phyloP scores from a whole-genome alignment of 108 stramenopile genomes.

The Cyclostephanos tholiformis region DNA sequence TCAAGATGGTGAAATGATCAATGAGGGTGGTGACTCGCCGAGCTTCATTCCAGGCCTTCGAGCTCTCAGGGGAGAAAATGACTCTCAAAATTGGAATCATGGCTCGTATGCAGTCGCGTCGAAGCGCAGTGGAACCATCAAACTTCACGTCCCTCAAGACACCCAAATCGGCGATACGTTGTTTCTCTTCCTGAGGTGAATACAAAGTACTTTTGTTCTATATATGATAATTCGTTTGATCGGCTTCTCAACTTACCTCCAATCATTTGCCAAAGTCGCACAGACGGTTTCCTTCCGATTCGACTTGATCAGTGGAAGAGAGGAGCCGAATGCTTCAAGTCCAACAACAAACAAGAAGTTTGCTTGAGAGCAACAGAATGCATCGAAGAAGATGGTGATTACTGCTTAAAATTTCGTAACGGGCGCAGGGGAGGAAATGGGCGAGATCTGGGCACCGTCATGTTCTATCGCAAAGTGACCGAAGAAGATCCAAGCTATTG shows the following conservation, averaged over 20 bases:
- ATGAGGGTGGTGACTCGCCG: constrained; percentile 6
- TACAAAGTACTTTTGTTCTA: neutral
- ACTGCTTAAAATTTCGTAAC: constrained; percentile 27
- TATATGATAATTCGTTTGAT: too few species aligned
- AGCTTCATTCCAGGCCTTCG: constrained; percentile 2
- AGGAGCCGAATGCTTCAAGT: constrained; percentile 52
- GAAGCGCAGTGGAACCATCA: constrained; percentile 21
- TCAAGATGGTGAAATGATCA: constrained; percentile 7
- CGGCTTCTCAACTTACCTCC: neutral
- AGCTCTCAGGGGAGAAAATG: neutral
- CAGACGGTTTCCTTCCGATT: constrained; percentile 41
- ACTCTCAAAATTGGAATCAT: constrained; percentile 29
- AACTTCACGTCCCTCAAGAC: constrained; percentile 25
- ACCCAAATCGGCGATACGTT: constrained; percentile 45
- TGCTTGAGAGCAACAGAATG: constrained; percentile 44
- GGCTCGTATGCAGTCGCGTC: constrained; percentile 42
- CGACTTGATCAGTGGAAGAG: constrained; percentile 28
- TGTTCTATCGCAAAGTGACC: constrained; percentile 48
- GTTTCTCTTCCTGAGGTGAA: constrained; percentile 37
- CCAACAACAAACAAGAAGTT: constrained; percentile 25
- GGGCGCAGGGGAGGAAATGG: constrained; percentile 15
- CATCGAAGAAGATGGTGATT: constrained; percentile 35
- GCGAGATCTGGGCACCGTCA: constrained; percentile 35
- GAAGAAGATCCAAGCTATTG: constrained; percentile 39
- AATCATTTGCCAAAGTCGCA: constrained; percentile 22